These are phyloP conservation scores for Blastobotrys malaysiensis DNA, from an alignment of 1,139 yeast genomes.

Conservation along the genomic window DNA sequence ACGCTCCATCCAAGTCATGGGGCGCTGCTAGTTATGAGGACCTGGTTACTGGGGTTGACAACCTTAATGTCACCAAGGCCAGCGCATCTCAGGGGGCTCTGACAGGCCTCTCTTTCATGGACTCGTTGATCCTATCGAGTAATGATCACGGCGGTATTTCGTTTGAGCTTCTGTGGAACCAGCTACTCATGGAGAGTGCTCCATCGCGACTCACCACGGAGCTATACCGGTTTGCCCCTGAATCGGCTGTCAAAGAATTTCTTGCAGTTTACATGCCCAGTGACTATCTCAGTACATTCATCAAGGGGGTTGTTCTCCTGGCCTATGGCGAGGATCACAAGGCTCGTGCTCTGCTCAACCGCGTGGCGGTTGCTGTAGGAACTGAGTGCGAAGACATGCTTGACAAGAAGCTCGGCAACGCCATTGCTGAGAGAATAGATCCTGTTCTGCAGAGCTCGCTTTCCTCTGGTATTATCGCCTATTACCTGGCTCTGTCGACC, in stretches of 20 bases:
- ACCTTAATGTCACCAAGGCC: background rate
- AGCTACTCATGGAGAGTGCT: conserved; percentile 7
- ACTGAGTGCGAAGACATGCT: background rate
- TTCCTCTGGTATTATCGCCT: background rate
- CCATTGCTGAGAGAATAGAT: background rate
- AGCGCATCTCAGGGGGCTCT: background rate
- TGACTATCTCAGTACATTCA: conserved; percentile 21
- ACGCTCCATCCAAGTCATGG: background rate
- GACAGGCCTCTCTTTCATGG: conserved; percentile 7
- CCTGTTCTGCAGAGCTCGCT: background rate
- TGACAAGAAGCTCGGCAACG: background rate
- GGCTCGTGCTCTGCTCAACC: conserved; percentile 6
- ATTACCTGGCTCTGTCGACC: background rate
- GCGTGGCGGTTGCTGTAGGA: conserved; percentile 6
- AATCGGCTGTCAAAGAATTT: conserved; percentile 6
- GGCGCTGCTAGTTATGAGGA: background rate
- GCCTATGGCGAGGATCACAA: conserved; percentile 2
- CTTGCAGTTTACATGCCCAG: conserved; percentile 17
- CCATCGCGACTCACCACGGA: conserved; percentile 13
- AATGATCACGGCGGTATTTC: conserved; percentile 1
- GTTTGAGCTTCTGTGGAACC: conserved; percentile 9
- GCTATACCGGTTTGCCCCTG: conserved; percentile 5
- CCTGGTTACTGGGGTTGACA: conserved; percentile 1
- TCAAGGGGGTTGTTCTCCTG: conserved; percentile 20
- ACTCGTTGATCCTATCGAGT: conserved; percentile 3